A percentile compares a stretch with the other conserved stretches of the same genome.
phyloP scores from a whole-genome alignment of 352 stramenopile genomes.

The Globisporangium barbulae region DNA sequence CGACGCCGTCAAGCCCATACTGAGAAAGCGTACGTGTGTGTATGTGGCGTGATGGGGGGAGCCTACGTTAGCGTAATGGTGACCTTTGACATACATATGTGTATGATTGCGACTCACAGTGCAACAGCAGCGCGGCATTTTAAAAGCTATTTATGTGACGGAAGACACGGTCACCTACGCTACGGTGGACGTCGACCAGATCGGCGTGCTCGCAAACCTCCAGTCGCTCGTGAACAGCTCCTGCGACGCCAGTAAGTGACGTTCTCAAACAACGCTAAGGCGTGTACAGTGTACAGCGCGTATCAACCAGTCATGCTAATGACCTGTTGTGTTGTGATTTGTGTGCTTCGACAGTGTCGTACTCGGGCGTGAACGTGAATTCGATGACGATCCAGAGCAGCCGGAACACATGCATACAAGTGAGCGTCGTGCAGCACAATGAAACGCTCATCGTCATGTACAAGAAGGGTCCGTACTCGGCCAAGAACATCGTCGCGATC shows the following conservation, averaged over 20 bases:
- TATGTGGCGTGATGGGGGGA: background rate
- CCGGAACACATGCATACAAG: conserved; percentile 82
- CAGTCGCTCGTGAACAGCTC: conserved; percentile 84
- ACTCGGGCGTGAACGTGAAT: conserved; percentile 71
- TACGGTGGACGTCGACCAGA: conserved; percentile 87
- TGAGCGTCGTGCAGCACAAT: conserved; percentile 77
- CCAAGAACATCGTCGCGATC: conserved; percentile 74
- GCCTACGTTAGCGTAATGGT: background rate
- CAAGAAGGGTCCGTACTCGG: conserved; percentile 68
- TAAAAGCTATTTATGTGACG: conserved; percentile 88
- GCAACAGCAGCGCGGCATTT: conserved; percentile 84
- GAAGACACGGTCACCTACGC: conserved; percentile 79
- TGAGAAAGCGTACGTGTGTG: conserved; percentile 65
- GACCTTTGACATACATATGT: background rate
- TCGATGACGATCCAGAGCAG: conserved; percentile 88
- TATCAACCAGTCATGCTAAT: background rate
- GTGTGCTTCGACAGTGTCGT: conserved; percentile 57
- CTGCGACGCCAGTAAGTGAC: conserved; percentile 78
- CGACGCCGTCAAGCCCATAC: conserved; percentile 79
- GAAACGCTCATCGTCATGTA: conserved; percentile 85
- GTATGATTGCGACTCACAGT: conserved; percentile 34
- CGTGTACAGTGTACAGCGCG: background rate
- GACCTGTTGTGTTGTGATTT: background rate
- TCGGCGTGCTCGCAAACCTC: conserved; percentile 89
- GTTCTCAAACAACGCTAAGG: background rate